Evolutionary conservation across 73 alveolate genomes (phyloP), one percentile per base, ranked within the genome.

Genomic region (Uronychia binucleata): DNA sequence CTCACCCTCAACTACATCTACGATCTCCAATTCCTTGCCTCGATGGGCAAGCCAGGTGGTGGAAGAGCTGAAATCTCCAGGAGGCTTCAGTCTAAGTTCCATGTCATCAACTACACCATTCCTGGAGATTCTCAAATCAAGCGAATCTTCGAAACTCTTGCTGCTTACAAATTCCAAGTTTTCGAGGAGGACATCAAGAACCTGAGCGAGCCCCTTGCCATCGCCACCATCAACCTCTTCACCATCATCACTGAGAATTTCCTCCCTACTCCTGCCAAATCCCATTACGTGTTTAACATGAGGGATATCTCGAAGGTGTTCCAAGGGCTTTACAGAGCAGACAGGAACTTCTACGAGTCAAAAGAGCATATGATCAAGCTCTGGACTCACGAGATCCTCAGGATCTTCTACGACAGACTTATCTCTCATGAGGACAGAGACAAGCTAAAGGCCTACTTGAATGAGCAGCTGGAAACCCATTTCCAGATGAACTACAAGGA

Each of bases 371-470:
- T 93, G 79, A 94, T 97, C 5, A 94, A 95, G 91, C 96, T 99
- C 28, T 99, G 99, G 99, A 80, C 96, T 30, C 99, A 99, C 92
- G 99, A 99, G 95, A 96, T 96, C 33, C 90, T 95, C 31, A 94
- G 99, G 86, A 99, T 99, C 81, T 99, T 99, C 94, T 92, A 97
- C 81, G 99, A 99, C 87, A 98, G 99, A 87, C 97, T 99, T 57
- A 98, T 98, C 83, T 94, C 94, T 94, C 97, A 94, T 32, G 95
- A 90, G 46, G 99, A 98, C 93, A 96, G 99, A 91, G 96, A 92
- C 59, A 93, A 96, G 96, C 96, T 96, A 89, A 86, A 91, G 77
- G 98, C 94, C 77, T 77, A 80, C 77, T 88, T 93, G 13, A 88
- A 90, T 26, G 97, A 96, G 30, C 87, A 91, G 57, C 76, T 98